Conservation (phyloP, 139 green algal genomes). For the Zygnema circumcarinatum region DNA sequence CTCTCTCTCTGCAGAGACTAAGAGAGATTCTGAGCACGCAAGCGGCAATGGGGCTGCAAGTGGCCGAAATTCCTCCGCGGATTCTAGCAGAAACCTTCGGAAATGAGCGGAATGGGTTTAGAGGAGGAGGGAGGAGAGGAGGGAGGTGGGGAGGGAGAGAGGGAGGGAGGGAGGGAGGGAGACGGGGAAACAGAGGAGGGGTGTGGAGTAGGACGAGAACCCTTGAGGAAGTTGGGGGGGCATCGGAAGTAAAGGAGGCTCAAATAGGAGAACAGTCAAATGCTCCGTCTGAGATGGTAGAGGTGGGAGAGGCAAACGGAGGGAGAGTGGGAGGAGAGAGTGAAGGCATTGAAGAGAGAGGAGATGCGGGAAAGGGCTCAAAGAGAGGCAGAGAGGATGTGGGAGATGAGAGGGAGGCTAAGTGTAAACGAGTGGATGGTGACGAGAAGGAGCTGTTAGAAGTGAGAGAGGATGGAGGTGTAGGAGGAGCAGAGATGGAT, state of each 20-base stretch:
- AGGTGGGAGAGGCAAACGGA: not conserved
- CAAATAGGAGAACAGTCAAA: conserved; percentile 14
- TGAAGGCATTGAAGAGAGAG: not conserved
- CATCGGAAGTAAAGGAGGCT: not conserved
- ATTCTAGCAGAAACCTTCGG: not conserved
- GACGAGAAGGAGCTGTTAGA: not conserved
- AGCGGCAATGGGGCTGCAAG: conserved; percentile 38
- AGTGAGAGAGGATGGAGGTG: not conserved
- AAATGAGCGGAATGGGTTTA: not conserved
- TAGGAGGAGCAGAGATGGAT: not conserved
- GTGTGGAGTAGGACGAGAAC: not conserved
- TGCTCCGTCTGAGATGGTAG: not conserved
- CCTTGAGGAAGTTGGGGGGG: not conserved
- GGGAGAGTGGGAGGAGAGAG: not conserved
- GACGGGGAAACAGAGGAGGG: conserved; percentile 15
- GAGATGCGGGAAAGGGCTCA: not conserved
- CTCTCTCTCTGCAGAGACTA: conserved; percentile 18
- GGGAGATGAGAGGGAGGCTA: not conserved
- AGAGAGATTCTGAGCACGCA: conserved; percentile 32
- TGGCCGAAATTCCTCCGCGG: conserved; percentile 36
- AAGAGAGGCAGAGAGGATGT: not conserved
- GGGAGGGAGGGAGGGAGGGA: conserved; percentile 16
- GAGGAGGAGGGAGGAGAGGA: conserved; percentile 5
- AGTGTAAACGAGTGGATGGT: not conserved
- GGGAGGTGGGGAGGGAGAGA: conserved; percentile 4